A percentile compares a stretch with the other conserved stretches of the same genome.
Conservation (phyloP, 768 basidiomycete genomes). For the Amanita pseudoporphyria region DNA sequence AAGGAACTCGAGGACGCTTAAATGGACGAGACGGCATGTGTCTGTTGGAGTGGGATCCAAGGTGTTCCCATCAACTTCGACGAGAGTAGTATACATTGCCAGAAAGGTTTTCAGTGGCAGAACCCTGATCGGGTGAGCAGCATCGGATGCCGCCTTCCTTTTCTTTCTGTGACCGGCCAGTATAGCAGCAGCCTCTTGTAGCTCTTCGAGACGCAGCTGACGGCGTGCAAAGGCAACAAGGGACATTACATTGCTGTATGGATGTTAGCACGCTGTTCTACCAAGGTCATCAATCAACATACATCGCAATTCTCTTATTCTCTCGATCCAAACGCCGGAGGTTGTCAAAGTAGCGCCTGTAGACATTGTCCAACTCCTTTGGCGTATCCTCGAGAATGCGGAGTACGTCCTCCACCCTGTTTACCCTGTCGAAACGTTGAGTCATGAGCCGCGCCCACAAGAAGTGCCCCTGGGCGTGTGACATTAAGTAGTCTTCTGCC, state of each 20-base stretch:
- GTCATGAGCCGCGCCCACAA: slow-evolving; percentile 20
- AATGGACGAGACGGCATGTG: slow-evolving; percentile 19
- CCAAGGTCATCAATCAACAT: slow-evolving; percentile 3
- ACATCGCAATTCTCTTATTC: slow-evolving; percentile 10
- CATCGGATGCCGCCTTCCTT: background rate
- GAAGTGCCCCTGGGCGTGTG: slow-evolving; percentile 19
- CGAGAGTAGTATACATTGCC: slow-evolving; percentile 12
- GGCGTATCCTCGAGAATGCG: slow-evolving; percentile 8
- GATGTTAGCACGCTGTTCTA: background rate
- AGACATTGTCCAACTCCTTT: slow-evolving; percentile 11
- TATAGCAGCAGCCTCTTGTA: slow-evolving; percentile 16
- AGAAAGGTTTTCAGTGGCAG: slow-evolving; percentile 7
- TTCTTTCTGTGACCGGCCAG: slow-evolving; percentile 9
- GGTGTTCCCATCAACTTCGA: slow-evolving; percentile 1
- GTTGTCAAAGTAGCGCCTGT: slow-evolving; percentile 12
- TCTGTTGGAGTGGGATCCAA: slow-evolving; percentile 7
- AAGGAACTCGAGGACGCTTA: slow-evolving; percentile 18
- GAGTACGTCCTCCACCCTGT: slow-evolving; percentile 13
- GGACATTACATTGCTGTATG: slow-evolving; percentile 18
- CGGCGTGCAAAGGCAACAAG: slow-evolving; percentile 19
- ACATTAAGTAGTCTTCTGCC: slow-evolving; percentile 1
- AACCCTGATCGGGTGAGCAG: slow-evolving; percentile 5
- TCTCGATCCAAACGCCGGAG: slow-evolving; percentile 6
- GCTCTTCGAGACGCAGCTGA: slow-evolving; percentile 17
- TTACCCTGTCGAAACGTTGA: slow-evolving; percentile 10